Conservation (phyloP, 495 filamentous ascomycete species). For the Aspergillus wentii region DNA sequence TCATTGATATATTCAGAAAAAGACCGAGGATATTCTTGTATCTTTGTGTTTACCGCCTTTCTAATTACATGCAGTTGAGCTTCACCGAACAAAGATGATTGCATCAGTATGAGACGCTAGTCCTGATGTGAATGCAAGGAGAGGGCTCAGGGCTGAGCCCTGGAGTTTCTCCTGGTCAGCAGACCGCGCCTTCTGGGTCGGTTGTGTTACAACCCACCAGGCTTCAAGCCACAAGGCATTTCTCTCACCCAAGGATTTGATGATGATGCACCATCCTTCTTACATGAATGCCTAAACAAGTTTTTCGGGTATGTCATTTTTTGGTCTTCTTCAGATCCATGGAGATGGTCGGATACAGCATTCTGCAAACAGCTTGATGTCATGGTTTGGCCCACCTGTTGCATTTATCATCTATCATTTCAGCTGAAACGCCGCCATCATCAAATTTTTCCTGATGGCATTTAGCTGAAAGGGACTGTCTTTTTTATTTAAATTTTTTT, state of each 20-base stretch:
- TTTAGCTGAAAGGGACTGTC: no score
- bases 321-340: constrained; percentile 12
- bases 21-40: no score
- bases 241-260: constrained; percentile 5
- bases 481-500: constrained; percentile 1
- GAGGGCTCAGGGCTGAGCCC: constrained; percentile 25
- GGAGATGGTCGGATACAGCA: no score
- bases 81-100: constrained; percentile 1
- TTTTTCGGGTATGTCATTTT: constrained; percentile 21
- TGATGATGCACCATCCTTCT: constrained; percentile 7
- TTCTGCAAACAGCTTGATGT: no score
- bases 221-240: no score
- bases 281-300: constrained; percentile 15
- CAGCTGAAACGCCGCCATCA: no score
- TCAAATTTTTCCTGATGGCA: no score
- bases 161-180: constrained; percentile 22
- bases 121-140: constrained; percentile 19
- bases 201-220: constrained; percentile 7
- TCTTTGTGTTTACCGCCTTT: neutral
- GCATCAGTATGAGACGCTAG: constrained; percentile 14
- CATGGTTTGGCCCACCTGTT: no score
- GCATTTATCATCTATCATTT: no score
- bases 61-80: no score
- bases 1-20: no score
- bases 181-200: constrained; percentile 12